These are phyloP conservation scores for Penicillium argentinense DNA, from an alignment of 495 filamentous ascomycete species.

Conservation along the genomic window DNA sequence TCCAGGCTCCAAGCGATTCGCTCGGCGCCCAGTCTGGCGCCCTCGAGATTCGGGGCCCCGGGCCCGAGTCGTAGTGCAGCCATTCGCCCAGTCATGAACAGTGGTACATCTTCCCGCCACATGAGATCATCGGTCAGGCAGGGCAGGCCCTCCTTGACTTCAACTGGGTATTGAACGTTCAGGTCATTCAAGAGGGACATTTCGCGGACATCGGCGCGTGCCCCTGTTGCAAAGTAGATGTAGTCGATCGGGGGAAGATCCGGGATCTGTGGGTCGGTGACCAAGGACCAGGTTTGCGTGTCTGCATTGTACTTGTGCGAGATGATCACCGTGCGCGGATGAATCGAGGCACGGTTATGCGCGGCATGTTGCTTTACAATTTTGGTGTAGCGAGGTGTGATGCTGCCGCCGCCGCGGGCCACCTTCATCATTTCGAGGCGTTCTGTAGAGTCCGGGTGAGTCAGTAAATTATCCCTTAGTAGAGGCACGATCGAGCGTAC, in stretches of 20 bases:
- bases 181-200: slow-evolving; percentile 53
- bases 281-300: slow-evolving; percentile 49
- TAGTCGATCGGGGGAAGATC: slow-evolving; percentile 57
- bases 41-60: slow-evolving; percentile 61
- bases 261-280: slow-evolving; percentile 48
- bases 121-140: slow-evolving; percentile 63
- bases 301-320: slow-evolving; percentile 31
- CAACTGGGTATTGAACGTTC: slow-evolving; percentile 51
- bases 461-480: not conserved
- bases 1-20: slow-evolving; percentile 60
- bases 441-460: slow-evolving; percentile 35
- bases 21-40: slow-evolving; percentile 62
- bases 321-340: slow-evolving; percentile 48
- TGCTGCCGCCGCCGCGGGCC: slow-evolving; percentile 61
- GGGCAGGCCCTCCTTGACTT: slow-evolving; percentile 53
- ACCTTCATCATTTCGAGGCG: slow-evolving; percentile 54
- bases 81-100: slow-evolving; percentile 61
- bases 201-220: slow-evolving; percentile 47
- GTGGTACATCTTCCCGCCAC: slow-evolving; percentile 59
- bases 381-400: slow-evolving; percentile 58
- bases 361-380: slow-evolving; percentile 51
- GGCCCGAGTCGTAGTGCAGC: slow-evolving; percentile 59
- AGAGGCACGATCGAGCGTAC: slow-evolving; percentile 15
- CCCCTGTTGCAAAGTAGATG: slow-evolving; percentile 64
- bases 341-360: slow-evolving; percentile 43